Percentiles rank a stretch among this genome's conserved stretches.
These are phyloP conservation scores for Coniochaeta prunicola DNA, from an alignment of 2,329 filamentous ascomycete species.

Conservation along the genomic window DNA sequence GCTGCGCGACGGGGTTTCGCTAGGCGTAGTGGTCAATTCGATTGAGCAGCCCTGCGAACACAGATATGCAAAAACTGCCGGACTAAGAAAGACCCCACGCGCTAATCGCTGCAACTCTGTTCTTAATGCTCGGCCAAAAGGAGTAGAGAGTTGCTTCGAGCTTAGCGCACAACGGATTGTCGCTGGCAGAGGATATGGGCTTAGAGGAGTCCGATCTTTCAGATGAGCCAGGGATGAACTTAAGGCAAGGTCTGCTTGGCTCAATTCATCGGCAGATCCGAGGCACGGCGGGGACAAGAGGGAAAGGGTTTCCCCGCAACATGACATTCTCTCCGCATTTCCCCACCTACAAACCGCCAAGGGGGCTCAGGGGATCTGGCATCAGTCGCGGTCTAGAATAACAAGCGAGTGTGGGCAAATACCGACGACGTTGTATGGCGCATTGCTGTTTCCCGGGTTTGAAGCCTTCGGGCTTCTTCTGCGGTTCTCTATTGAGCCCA, in stretches of 20 bases:
- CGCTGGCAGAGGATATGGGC: neutral
- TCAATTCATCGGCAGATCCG: neutral
- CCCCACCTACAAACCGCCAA: neutral
- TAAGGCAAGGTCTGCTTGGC: neutral
- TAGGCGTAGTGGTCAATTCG: neutral
- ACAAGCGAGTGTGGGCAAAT: too few relatives aligned
- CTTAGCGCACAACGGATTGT: neutral
- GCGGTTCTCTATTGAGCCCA: neutral
- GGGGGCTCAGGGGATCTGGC: neutral
- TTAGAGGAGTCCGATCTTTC: neutral
- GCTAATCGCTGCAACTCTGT: neutral
- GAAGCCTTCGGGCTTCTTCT: neutral
- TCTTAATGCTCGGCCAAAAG: neutral
- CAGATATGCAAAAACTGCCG: neutral
- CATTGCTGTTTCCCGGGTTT: too few relatives aligned
- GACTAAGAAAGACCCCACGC: neutral
- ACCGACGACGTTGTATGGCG: neutral
- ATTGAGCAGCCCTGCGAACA: neutral
- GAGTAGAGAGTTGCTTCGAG: neutral
- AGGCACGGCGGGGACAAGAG: neutral
- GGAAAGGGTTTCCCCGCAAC: constrained; percentile 1
- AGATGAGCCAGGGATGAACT: neutral
- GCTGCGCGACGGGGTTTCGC: neutral
- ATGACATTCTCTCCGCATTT: neutral
- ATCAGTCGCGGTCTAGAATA: neutral